A percentile compares a stretch with the other conserved stretches of the same genome.
These are phyloP conservation scores for Sphaerobolus stellatus DNA, from an alignment of 1,284 basidiomycete species.

Conservation along the genomic window DNA sequence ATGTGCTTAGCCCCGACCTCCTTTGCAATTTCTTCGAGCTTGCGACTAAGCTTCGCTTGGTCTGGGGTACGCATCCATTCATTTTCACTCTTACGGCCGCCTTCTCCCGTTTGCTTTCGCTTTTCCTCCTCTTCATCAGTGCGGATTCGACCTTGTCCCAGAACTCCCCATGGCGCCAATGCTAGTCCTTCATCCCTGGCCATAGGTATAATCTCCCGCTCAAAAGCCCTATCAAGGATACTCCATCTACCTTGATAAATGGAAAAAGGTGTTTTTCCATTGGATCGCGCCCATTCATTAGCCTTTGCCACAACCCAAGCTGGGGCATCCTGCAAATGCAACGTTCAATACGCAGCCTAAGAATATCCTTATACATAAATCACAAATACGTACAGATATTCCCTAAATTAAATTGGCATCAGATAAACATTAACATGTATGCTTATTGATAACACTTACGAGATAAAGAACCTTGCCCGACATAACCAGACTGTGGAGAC, in stretches of 20 bases:
- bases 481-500: conserved; percentile 39
- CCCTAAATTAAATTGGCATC: conserved; percentile 2
- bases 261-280: conserved; percentile 48
- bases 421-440: not conserved
- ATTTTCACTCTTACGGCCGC: conserved; percentile 11
- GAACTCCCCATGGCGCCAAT: conserved; percentile 40
- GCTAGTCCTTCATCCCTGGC: conserved; percentile 43
- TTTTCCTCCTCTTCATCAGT: conserved; percentile 35
- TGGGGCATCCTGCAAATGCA: conserved; percentile 39
- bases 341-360: not conserved
- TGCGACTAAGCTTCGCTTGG: conserved; percentile 18
- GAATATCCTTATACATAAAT: not conserved
- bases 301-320: conserved; percentile 40
- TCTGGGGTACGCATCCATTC: conserved; percentile 20
- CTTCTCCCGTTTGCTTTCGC: conserved; percentile 15
- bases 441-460: conserved; percentile 18
- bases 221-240: conserved; percentile 45
- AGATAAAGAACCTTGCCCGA: conserved; percentile 47
- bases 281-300: conserved; percentile 38
- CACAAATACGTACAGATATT: conserved; percentile 2
- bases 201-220: conserved; percentile 57
- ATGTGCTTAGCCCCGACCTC: conserved; percentile 39
- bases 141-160: conserved; percentile 39
- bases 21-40: conserved; percentile 35
- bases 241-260: conserved; percentile 57